Evolutionary conservation across 2,329 filamentous ascomycete genomes (phyloP).

Genomic region (Calonectria crousiana): DNA sequence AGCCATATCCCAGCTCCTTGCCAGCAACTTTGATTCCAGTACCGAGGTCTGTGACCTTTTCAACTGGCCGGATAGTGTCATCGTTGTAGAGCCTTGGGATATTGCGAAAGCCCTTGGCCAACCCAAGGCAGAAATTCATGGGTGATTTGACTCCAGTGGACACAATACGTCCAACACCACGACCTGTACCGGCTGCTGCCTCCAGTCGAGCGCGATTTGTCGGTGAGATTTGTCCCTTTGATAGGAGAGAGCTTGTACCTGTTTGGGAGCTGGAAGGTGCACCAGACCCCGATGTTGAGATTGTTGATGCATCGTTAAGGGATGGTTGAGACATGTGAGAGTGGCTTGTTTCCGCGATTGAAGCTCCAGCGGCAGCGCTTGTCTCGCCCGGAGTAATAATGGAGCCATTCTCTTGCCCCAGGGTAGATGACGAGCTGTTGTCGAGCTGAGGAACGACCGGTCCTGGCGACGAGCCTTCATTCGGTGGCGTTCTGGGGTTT

Average conservation of each 20-base stretch:
- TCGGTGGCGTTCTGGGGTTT: conserved; percentile 19
- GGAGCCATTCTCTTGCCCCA: conserved; percentile 22
- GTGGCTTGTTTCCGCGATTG: conserved; percentile 25
- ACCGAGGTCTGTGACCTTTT: conserved; percentile 82
- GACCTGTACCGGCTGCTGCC: conserved; percentile 73
- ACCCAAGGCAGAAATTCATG: conserved; percentile 84
- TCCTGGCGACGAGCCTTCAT: conserved; percentile 10
- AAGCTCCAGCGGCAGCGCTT: conserved; percentile 16
- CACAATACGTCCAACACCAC: conserved; percentile 78
- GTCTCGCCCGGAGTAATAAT: conserved; percentile 19
- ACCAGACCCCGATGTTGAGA: conserved; percentile 29
- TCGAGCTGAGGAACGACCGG: conserved; percentile 23
- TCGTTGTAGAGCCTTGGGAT: conserved; percentile 88
- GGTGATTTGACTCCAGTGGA: conserved; percentile 82
- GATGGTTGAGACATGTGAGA: conserved; percentile 39
- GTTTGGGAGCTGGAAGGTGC: conserved; percentile 27
- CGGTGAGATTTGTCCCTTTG: conserved; percentile 29
- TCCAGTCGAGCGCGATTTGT: conserved; percentile 58
- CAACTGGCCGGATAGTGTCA: conserved; percentile 80
- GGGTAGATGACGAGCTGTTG: conserved; percentile 10
- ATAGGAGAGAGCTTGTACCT: conserved; percentile 25
- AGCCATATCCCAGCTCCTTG: conserved; percentile 80
- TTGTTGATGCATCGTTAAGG: conserved; percentile 38
- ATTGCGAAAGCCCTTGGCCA: conserved; percentile 91
- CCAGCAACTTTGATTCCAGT: conserved; percentile 83